Evolutionary conservation across 148 eudicot genomes (phyloP).

Genomic region (Rhododendron simsii): DNA sequence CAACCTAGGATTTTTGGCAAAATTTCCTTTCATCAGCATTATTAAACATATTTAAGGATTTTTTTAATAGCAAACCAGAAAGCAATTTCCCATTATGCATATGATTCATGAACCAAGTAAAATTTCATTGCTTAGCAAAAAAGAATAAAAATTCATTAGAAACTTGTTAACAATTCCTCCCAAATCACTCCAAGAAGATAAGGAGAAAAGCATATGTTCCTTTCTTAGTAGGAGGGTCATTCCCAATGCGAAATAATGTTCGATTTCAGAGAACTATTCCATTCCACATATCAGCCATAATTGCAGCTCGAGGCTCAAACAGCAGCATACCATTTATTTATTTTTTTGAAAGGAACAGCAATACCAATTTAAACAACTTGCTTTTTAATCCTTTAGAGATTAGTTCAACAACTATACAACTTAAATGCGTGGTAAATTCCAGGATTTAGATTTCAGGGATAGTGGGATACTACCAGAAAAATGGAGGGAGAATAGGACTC

Average conservation of each 20-base stretch:
- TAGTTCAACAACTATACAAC: background rate
- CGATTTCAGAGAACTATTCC: background rate
- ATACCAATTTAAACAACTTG: background rate
- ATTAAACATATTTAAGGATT: background rate
- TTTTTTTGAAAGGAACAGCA: background rate
- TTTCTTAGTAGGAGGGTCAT: background rate
- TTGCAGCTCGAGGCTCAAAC: background rate
- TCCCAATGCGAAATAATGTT: background rate
- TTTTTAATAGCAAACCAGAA: background rate
- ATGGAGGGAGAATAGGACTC: background rate
- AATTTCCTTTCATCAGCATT: conserved; percentile 6
- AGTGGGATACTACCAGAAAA: background rate
- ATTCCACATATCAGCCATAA: background rate
- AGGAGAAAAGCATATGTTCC: background rate
- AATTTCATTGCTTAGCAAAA: background rate
- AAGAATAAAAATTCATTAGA: background rate
- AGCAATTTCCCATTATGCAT: background rate
- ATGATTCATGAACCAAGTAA: background rate
- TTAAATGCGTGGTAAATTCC: background rate
- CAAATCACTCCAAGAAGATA: background rate
- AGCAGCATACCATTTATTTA: background rate
- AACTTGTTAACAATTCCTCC: background rate
- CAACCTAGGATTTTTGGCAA: conserved; percentile 43
- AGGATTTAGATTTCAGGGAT: background rate
- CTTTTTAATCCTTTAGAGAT: background rate